Percentiles rank a stretch among this genome's conserved stretches.
Evolutionary conservation across 1,284 basidiomycete species (phyloP).

Genomic region (Rhodotorula sp.): DNA sequence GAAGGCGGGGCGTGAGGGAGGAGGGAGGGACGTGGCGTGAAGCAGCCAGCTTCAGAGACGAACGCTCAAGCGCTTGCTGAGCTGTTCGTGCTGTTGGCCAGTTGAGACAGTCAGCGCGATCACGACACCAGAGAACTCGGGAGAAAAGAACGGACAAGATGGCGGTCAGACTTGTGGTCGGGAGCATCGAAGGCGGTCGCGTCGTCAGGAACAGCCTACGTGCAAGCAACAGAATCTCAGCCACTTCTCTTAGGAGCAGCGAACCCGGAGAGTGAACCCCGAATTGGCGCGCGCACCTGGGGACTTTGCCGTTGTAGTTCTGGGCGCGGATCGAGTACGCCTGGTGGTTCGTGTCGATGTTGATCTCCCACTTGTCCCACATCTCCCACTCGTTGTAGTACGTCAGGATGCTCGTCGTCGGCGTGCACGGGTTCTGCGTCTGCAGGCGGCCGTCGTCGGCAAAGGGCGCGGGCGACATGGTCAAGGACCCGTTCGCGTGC

Average conservation of each 20-base stretch:
- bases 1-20: too few species aligned
- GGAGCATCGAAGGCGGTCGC: conserved; percentile 41
- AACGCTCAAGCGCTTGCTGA: too few species aligned
- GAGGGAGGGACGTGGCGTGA: too few species aligned
- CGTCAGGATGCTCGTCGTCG: conserved; percentile 77
- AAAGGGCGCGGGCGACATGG: conserved; percentile 56
- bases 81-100: too few species aligned
- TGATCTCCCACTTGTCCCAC: conserved; percentile 61
- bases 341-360: conserved; percentile 58
- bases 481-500: conserved; percentile 60
- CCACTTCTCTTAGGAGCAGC: too few species aligned
- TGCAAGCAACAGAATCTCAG: neutral
- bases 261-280: too few species aligned
- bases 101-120: neutral
- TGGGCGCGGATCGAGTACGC: conserved; percentile 63
- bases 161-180: conserved; percentile 30
- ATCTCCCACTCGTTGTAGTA: conserved; percentile 60
- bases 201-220: conserved; percentile 34
- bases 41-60: too few species aligned
- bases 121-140: neutral
- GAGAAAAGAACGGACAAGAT: conserved; percentile 16
- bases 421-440: conserved; percentile 84
- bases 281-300: conserved; percentile 35
- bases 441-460: conserved; percentile 79
- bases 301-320: conserved; percentile 60